Base-by-base conservation (phyloP, 2,329 filamentous ascomycete genomes). In the Didymella sp. region DNA sequence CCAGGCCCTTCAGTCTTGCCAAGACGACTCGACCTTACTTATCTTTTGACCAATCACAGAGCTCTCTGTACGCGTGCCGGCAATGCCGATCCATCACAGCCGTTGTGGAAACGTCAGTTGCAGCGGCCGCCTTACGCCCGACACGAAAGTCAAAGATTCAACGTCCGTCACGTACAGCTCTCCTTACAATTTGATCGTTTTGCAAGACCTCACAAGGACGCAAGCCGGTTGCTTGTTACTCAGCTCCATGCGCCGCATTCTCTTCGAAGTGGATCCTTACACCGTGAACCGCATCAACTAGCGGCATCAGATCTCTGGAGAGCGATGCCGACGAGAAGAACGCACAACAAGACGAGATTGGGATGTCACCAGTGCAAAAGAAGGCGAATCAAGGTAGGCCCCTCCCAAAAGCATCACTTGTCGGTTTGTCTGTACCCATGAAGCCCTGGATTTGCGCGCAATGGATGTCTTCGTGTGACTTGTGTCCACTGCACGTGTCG, bases 291-390 rank as follows among this genome's bases (percentile, higher is more conserved):
- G 54, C 24, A 38, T 48, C 38, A 28, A 46, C 44, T 51, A 54
- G 50, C 44, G 38, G 48, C 54, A 48, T 44, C 44, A 35, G n/a
- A 33, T 31, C 9, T 17, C 24, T 42, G 19, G 40, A 42, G 45
- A 37, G 52, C 43, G 21, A 59, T 44, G 35, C 42, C 68, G 22
- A 74, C 72, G 8, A 71, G 72, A 45, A 70, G 63, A 51, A 56
- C 71, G 37, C 73, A 76, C 44, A 74, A 70, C 58, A 76, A 76
- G 56, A 71, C 73, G 13, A 69, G 73, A 51, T 41, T 74, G 49
- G 73, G 73, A 2, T 76, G 73, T 37, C 64, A 64, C 27, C 67
- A 73, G 41, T 76, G 73, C 45, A 76, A 76, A 56, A 67, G 63
- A 43, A 66, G 72, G 63, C 64, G 73, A 42, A 73, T 76, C 45